These are phyloP conservation scores for Aspergillus hiratsukae DNA, from an alignment of 2,329 filamentous ascomycete genomes.

Conservation along the genomic window DNA sequence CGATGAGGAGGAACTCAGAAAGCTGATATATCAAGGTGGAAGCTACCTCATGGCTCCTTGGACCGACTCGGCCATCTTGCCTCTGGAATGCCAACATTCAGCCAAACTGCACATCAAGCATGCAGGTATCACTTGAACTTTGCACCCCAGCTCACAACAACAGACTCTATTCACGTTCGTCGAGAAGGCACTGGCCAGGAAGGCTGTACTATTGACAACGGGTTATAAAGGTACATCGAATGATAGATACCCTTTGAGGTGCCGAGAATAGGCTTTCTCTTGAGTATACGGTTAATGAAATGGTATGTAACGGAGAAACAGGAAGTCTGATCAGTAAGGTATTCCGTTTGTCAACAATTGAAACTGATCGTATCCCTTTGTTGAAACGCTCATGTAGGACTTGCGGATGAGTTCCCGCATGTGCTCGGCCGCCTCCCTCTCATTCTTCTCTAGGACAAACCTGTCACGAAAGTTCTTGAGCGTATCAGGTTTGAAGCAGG, in stretches of 20 bases:
- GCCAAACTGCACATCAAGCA: neutral
- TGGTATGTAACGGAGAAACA: neutral
- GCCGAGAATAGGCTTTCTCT: neutral
- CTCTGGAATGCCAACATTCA: neutral
- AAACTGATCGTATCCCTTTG: conserved; percentile 95
- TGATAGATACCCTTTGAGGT: too few relatives aligned
- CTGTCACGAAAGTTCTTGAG: conserved; percentile 87
- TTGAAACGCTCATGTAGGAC: conserved; percentile 86
- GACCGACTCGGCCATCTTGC: conserved; percentile 12
- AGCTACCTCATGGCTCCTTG: conserved; percentile 7
- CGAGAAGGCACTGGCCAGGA: too few relatives aligned
- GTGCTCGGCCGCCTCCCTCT: conserved; percentile 90
- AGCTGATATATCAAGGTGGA: neutral
- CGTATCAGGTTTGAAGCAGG: conserved; percentile 96
- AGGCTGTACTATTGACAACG: too few relatives aligned
- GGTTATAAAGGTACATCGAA: too few relatives aligned
- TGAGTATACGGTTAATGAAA: neutral
- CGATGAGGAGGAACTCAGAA: neutral
- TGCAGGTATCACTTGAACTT: neutral
- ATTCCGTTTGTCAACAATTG: conserved; percentile 96
- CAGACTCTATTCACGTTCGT: too few relatives aligned
- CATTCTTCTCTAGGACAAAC: conserved; percentile 86
- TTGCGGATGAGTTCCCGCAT: conserved; percentile 86
- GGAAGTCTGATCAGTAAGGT: conserved; percentile 61
- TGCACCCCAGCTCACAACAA: too few relatives aligned